Conservation (phyloP, 2,329 filamentous ascomycete species). For the Didymella pomorum region DNA sequence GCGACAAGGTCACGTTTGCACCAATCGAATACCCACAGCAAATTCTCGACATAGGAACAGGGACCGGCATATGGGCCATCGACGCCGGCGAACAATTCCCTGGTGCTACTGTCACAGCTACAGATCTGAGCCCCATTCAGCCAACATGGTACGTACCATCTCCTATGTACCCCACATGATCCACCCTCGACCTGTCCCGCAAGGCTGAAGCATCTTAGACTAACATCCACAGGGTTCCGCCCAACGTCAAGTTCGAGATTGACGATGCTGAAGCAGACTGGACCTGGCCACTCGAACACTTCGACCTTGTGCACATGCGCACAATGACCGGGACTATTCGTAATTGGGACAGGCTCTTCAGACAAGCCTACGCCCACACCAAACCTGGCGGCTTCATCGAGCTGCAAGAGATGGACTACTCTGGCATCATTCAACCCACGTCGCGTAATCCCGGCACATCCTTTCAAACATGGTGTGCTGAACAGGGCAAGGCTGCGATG, state of each 20-base stretch:
- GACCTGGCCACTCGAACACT: slow-evolving; percentile 56
- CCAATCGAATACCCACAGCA: slow-evolving; percentile 38
- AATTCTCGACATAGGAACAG: slow-evolving; percentile 43
- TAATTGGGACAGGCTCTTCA: slow-evolving; percentile 61
- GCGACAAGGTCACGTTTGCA: slow-evolving; percentile 39
- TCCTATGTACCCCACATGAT: background rate
- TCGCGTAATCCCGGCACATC: slow-evolving; percentile 43
- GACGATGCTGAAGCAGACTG: slow-evolving; percentile 42
- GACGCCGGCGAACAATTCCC: slow-evolving; percentile 43
- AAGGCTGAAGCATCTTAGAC: background rate
- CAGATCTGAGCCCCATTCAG: slow-evolving; percentile 48
- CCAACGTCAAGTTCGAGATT: slow-evolving; percentile 40
- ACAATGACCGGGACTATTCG: slow-evolving; percentile 61
- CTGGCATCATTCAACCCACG: slow-evolving; percentile 34
- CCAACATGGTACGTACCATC: slow-evolving; percentile 33
- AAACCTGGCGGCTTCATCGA: slow-evolving; percentile 42
- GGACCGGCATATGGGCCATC: slow-evolving; percentile 48
- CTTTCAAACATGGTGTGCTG: slow-evolving; percentile 31
- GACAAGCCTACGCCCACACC: slow-evolving; percentile 57
- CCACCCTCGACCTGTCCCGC: background rate
- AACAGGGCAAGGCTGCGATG: slow-evolving; percentile 32
- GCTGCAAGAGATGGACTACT: slow-evolving; percentile 45
- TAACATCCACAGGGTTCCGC: slow-evolving; percentile 28
- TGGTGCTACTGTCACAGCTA: slow-evolving; percentile 35
- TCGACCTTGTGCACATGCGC: slow-evolving; percentile 65